Base-by-base conservation (phyloP, 768 basidiomycete genomes). In the Lactarius sanguifluus region DNA sequence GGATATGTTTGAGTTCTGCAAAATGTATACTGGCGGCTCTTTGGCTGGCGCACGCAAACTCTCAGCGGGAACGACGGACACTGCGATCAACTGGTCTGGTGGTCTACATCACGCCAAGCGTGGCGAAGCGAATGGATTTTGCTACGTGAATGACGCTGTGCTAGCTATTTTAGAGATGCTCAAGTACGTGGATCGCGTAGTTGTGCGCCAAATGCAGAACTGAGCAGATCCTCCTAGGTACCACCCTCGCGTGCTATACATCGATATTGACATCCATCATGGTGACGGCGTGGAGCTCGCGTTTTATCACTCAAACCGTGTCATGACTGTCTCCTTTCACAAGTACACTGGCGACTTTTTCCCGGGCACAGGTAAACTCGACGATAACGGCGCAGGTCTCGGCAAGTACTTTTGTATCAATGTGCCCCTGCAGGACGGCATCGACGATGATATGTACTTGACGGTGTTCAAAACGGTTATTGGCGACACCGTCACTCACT, bases 261-360 rank as follows among this genome's bases (percentile, higher is more conserved):
- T 99, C 71, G 96, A 99, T 79, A 99, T 99, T 70, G 96, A 99
- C 74, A 98, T 98, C 64, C 96, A 99, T 76, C 96, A 99, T 71
- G 96, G 96, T 9, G 96, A 99, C 73, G 96, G 96, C 28, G 97
- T 99, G 2, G 94, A 99, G 74, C 90, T 96, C 67, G 97, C 96
- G 0, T 98, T 99, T 77, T 99, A 96, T 77, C 90, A 96, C 71
- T 91, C 94, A 45, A 95, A 99, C 73, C 89, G 96, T n/a, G 96
- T 99, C 69, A 90, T 98, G 86, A 98, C 96, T 0, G 93, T 98
- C 16, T 98, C 96, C 1, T 99, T 99, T 78, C 96, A 99, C 81
- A 98, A 98, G 78, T 99, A 97, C 80, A 95, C 92, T 1, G 95
- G 94, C 64, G 94, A 96, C 73, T 99, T 99, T 82, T 99, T 99